Evolutionary conservation across 2,329 filamentous ascomycete genomes (phyloP), one percentile per base, ranked within the genome.

Genomic region (Gliomastix tumulicola): DNA sequence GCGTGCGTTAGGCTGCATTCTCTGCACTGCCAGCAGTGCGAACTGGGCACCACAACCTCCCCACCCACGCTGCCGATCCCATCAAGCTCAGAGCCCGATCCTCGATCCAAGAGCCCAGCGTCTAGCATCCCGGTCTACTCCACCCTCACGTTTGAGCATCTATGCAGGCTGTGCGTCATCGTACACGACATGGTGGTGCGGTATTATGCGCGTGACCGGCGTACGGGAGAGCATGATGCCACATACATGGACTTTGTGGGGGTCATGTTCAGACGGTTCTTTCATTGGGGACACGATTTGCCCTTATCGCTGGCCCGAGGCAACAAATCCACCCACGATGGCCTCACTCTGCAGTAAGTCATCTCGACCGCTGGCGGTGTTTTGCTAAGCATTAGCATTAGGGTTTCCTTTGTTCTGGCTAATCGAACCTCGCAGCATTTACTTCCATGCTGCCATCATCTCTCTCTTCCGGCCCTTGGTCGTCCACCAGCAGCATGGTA

Each of bases 311-410:
- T 42, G 17, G 36, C 34, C 22, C 21, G 40, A 7, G 40, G 40
- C 7, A 42, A 42, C 22, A 31, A 33, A n/a, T 34, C 30, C 13
- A 42, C 36, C 8, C 36, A 36, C 17, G 21, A 34, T 10, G 37
- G 37, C 11, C 34, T 39, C 18, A 42, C 36, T 13, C 37, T 42
- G 16, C 40, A 42, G 39, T 41, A 33, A 31, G 35, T 35, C n/a
- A n/a, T n/a, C n/a, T n/a, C n/a, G n/a, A n/a, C n/a, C n/a, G n/a
- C n/a, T n/a, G n/a, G n/a, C n/a, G n/a, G n/a, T n/a, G n/a, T n/a
- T n/a, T n/a, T n/a, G n/a, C n/a, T n/a, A n/a, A n/a, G n/a, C n/a
- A n/a, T n/a, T n/a, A n/a, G n/a, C n/a, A n/a, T 11, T 19, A 16
- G 20, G 5, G 21, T 17, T 12, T 31, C 19, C 3, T 4, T 6